Evolutionary conservation across 1,284 basidiomycete species (phyloP).

Genomic region (Tilletia setariae): DNA sequence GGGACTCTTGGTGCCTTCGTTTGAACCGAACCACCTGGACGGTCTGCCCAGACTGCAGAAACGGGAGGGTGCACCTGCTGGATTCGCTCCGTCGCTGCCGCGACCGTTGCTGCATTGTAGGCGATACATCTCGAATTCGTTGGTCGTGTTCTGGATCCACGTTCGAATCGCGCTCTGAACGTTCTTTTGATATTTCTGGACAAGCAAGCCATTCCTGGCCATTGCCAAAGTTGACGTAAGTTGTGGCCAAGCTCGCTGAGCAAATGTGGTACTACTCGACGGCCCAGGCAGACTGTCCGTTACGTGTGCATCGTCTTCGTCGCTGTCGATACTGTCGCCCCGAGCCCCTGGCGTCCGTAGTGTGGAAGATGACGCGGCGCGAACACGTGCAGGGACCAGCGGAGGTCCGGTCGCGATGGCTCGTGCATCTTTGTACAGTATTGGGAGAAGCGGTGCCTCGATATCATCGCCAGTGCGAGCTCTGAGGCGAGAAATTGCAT

Average conservation of each 20-base stretch:
- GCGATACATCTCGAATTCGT: slow-evolving; percentile 17
- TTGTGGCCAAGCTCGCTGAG: not conserved
- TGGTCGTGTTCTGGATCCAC: slow-evolving; percentile 4
- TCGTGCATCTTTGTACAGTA: slow-evolving; percentile 17
- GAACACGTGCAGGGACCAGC: not conserved
- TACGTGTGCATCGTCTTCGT: not conserved
- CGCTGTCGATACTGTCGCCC: not conserved
- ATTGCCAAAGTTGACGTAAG: not conserved
- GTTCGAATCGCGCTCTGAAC: not conserved
- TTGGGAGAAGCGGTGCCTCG: slow-evolving; percentile 17
- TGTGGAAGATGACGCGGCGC: not conserved
- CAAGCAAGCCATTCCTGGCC: not conserved
- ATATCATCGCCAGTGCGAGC: slow-evolving; percentile 12
- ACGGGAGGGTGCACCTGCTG: not conserved
- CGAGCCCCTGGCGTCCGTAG: not conserved
- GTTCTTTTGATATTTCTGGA: not conserved
- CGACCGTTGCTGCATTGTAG: not conserved
- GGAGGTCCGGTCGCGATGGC: not conserved
- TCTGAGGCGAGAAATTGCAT: slow-evolving; percentile 4
- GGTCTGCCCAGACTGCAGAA: not conserved
- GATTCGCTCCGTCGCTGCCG: not conserved
- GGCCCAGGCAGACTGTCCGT: not conserved
- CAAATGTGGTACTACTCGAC: not conserved
- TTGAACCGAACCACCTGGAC: not conserved
- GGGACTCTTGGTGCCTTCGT: not conserved